These are phyloP conservation scores for Wickerhamiella galacta DNA, from an alignment of 805 yeast species.

Conservation along the genomic window DNA sequence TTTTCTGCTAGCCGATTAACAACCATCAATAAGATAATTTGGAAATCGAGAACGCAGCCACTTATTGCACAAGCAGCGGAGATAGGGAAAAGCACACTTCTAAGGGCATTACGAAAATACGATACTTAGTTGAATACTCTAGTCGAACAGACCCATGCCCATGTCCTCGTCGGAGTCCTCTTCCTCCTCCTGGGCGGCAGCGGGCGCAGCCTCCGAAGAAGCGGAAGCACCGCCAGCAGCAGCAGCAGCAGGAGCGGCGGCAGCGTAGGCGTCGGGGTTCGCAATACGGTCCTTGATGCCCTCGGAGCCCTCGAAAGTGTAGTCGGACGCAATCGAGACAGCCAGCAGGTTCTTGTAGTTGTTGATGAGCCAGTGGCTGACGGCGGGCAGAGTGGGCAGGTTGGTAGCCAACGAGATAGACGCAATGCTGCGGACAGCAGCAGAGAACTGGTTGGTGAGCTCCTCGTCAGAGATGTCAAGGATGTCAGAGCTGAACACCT, in stretches of 20 bases:
- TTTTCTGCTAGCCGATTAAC: too few species aligned
- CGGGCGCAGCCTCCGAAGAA: constrained; percentile 55
- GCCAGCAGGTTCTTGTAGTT: constrained; percentile 98
- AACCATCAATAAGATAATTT: too few species aligned
- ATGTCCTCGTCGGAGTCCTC: constrained; percentile 48
- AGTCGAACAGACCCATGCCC: constrained; percentile 97
- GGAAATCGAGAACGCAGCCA: too few species aligned
- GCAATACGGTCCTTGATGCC: constrained; percentile 98
- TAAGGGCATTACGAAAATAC: not conserved
- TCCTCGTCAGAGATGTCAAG: constrained; percentile 97
- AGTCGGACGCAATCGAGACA: constrained; percentile 94
- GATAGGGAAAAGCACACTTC: too few species aligned
- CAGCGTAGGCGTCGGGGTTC: constrained; percentile 99
- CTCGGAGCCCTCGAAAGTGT: constrained; percentile 98
- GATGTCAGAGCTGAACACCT: constrained; percentile 90
- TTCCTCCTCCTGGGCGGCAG: constrained; percentile 57
- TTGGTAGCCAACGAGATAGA: constrained; percentile 92
- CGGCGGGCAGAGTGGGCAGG: constrained; percentile 99
- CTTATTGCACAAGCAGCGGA: too few species aligned
- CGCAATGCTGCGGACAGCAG: constrained; percentile 88
- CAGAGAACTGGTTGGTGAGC: constrained; percentile 77
- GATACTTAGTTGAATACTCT: constrained; percentile 20
- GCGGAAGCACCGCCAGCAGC: constrained; percentile 46
- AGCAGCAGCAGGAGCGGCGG: constrained; percentile 96
- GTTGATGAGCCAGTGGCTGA: constrained; percentile 97